phyloP scores from a whole-genome alignment of 148 eudicot genomes.

The Simmondsia chinensis region DNA sequence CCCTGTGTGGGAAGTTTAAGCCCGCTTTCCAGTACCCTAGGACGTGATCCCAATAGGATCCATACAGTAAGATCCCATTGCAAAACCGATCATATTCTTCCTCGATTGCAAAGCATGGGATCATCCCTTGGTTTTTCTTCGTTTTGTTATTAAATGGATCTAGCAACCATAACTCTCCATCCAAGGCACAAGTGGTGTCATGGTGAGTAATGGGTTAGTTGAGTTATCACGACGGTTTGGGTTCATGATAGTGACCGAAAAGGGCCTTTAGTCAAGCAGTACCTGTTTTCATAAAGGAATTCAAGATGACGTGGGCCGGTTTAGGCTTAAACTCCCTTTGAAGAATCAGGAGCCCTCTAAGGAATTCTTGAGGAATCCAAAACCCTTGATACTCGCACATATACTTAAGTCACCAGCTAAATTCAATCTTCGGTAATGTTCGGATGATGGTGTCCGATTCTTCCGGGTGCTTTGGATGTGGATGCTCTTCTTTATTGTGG shows the following conservation, averaged over 20 bases:
- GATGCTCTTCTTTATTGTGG: too few relatives aligned
- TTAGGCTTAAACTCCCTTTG: not conserved
- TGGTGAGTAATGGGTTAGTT: not conserved
- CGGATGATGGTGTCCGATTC: too few relatives aligned
- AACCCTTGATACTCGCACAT: constrained; percentile 3
- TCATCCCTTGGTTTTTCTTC: not conserved
- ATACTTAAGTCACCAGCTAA: too few relatives aligned
- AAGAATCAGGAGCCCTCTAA: not conserved
- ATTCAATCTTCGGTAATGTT: too few relatives aligned
- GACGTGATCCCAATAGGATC: not conserved
- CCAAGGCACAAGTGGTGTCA: not conserved
- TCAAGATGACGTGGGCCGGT: not conserved
- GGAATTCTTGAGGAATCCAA: not conserved
- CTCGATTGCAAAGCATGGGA: not conserved
- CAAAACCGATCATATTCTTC: not conserved
- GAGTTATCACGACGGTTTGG: not conserved
- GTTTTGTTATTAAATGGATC: too few relatives aligned
- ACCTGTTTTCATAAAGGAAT: not conserved
- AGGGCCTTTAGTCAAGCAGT: constrained; percentile 3
- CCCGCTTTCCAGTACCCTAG: not conserved
- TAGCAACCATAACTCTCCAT: too few relatives aligned
- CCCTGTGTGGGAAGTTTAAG: not conserved
- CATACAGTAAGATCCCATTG: not conserved
- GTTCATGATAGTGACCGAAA: not conserved
- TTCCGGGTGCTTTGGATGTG: too few relatives aligned